Base-by-base conservation (phyloP, 495 filamentous ascomycete species). In the Ascobolus immersus region DNA sequence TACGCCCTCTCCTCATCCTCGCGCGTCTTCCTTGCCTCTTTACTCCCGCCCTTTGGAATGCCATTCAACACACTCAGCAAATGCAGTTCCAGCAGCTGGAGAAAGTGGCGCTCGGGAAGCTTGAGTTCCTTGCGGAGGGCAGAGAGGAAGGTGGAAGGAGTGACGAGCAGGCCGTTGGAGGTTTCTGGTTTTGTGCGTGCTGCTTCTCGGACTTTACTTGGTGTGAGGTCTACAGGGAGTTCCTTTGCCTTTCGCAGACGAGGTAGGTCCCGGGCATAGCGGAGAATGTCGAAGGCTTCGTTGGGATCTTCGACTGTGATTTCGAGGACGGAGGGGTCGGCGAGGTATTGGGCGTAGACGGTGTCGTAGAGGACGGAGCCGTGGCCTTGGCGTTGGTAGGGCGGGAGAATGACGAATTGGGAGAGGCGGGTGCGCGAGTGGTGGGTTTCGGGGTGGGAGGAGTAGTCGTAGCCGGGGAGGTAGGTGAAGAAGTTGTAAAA, bases 251-350 rank as follows among this genome's bases (percentile, higher is more conserved):
- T 56, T 21, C 60, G 60, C 4, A 94, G 58, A 33, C 71, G 70
- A 15, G 64, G 58, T 25, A 82, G 61, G 48, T 99, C 86, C 38
- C 71, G 70, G 22, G 72, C 60, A 52, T 94, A 82, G 26, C 86
- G 70, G 28, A 99, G 59, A 36, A 80, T 71, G 50, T 92, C 80
- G 43, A 99, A 99, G 10, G 71, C 69, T 49, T 94, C 82, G 45
- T 81, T 93, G 0, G 86, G 86, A 44, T 94, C 82, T 53, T 99
- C 86, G 13, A 99, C 77, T 0, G 84, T 86, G 42, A 99, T 61
- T 50, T 99, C 86, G 30, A 64, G 55, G 18, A 76, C 69, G 14
- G 65, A 62, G 1, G 64, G 42, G 30, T 72, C 61, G 17, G 59
- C 50, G 37, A 69, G 57, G 47, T 74, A 76, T 38, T 64, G 53